Conservation (phyloP, 208 protist genomes). For the Leptomonas seymouri region DNA sequence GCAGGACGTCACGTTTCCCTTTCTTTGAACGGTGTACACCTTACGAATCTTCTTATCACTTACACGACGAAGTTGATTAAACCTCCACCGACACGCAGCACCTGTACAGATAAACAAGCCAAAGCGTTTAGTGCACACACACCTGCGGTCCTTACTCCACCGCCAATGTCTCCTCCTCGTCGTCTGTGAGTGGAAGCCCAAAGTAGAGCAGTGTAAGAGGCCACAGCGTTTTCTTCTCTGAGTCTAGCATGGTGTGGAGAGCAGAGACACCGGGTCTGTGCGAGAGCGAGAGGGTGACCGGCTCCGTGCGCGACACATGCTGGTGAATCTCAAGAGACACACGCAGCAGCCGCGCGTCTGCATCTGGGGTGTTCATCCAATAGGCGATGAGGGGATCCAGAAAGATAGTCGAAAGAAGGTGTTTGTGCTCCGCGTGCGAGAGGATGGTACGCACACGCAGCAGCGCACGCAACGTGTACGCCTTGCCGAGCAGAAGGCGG, state of each 20-base stretch:
- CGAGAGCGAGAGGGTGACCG: slow-evolving; percentile 31
- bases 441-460: slow-evolving; percentile 77
- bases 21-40: too few species aligned
- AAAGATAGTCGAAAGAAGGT: slow-evolving; percentile 81
- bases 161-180: slow-evolving; percentile 4
- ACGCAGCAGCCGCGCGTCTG: slow-evolving; percentile 51
- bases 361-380: slow-evolving; percentile 55
- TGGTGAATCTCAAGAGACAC: slow-evolving; percentile 73
- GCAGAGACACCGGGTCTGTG: slow-evolving; percentile 3
- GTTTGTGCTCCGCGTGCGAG: slow-evolving; percentile 80
- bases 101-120: too few species aligned
- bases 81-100: too few species aligned
- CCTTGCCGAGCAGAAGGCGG: slow-evolving; percentile 70
- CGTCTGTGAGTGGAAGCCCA: slow-evolving; percentile 44
- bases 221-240: slow-evolving; percentile 36
- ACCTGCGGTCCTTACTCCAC: background rate
- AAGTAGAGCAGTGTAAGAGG: slow-evolving; percentile 63
- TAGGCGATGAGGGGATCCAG: slow-evolving; percentile 79
- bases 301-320: slow-evolving; percentile 53
- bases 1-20: too few species aligned
- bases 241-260: slow-evolving; percentile 27
- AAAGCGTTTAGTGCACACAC: too few species aligned
- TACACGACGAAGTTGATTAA: too few species aligned
- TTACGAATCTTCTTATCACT: too few species aligned
- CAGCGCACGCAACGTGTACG: slow-evolving; percentile 72